Base-by-base conservation (phyloP, 352 stramenopile species). In the Phytophthora meadii region DNA sequence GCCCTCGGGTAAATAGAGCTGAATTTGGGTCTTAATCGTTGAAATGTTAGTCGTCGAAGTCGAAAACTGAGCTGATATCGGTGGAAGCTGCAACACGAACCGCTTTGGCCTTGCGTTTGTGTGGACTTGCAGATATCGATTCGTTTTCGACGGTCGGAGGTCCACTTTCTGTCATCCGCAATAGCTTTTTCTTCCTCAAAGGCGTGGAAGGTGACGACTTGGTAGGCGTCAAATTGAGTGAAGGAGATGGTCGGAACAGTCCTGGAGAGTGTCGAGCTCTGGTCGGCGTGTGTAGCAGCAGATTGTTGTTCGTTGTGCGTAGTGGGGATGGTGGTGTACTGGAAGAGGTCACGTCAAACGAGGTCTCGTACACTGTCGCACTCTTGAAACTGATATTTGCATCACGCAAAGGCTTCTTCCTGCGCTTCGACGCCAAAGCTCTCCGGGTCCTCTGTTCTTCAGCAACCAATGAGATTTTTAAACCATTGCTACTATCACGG, bases 1-100 rank as follows among this genome's bases (percentile, higher is more conserved):
- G 28, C 28, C 28, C 8, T 34, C 6, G 6, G 28, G 28, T 34
- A 34, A 34, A 9, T 34, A 34, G 10, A 34, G 27, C 28, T 34
- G 28, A 34, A 34, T 34, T 7, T 34, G 4, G 30, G 30, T 36
- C 30, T 36, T 36, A 10, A 14, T 36, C 30, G 30, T 36, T 11
- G 12, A 12, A 36, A n/a, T 28, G 11, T 34, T 76, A 74, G 5
- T 71, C 59, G 15, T 51, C 63, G 39, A 74, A 77, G 25, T 77
- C 69, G 32, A 77, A 77, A 4, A 77, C 47, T 3, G 65, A 56
- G 34, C 59, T 68, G 44, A 51, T 27, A 19, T 45, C 10, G 27
- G 48, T 48, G 14, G 57, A 55, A 32, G 48, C 28, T n/a, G 51
- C 46, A 28, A 32, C 44, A 7, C 49, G 65, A 49, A 39, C 17